Evolutionary conservation across 495 filamentous ascomycete genomes (phyloP).

Genomic region (Lasiosphaeria miniovina): DNA sequence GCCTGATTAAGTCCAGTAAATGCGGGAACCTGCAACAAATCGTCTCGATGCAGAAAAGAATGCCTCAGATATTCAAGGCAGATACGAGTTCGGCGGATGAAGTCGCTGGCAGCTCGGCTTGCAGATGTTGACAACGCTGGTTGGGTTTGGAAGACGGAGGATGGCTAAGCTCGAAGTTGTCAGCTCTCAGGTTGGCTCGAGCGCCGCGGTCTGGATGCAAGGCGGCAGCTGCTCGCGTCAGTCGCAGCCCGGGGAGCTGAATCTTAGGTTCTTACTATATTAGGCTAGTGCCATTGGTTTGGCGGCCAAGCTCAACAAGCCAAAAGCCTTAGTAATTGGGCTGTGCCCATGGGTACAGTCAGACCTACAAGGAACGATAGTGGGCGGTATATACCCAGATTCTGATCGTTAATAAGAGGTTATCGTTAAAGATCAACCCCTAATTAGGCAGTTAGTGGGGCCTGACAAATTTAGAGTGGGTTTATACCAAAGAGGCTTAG

Average conservation of each 20-base stretch:
- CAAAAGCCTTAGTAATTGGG: background rate
- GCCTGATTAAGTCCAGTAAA: background rate
- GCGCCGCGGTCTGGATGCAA: slow-evolving; percentile 16
- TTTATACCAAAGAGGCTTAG: too few relatives aligned
- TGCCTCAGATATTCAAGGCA: background rate
- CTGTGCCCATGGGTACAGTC: too few relatives aligned
- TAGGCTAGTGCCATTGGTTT: background rate
- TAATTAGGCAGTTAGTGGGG: too few relatives aligned
- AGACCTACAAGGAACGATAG: too few relatives aligned
- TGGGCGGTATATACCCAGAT: too few relatives aligned
- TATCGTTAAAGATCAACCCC: too few relatives aligned
- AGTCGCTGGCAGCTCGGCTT: background rate
- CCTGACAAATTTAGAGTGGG: too few relatives aligned
- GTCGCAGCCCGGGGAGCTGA: slow-evolving; percentile 6
- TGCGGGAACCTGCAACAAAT: background rate
- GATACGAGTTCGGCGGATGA: background rate
- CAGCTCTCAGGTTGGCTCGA: slow-evolving; percentile 14
- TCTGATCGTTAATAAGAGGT: too few relatives aligned
- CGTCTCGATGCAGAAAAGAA: background rate
- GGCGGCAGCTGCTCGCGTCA: slow-evolving; percentile 26
- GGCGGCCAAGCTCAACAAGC: background rate
- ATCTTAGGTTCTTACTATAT: slow-evolving; percentile 1
- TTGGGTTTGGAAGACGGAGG: slow-evolving; percentile 1
- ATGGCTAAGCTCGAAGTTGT: slow-evolving; percentile 13
- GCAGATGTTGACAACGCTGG: background rate